Evolutionary conservation across 495 filamentous ascomycete genomes (phyloP).

Genomic region (Xylona heveae): DNA sequence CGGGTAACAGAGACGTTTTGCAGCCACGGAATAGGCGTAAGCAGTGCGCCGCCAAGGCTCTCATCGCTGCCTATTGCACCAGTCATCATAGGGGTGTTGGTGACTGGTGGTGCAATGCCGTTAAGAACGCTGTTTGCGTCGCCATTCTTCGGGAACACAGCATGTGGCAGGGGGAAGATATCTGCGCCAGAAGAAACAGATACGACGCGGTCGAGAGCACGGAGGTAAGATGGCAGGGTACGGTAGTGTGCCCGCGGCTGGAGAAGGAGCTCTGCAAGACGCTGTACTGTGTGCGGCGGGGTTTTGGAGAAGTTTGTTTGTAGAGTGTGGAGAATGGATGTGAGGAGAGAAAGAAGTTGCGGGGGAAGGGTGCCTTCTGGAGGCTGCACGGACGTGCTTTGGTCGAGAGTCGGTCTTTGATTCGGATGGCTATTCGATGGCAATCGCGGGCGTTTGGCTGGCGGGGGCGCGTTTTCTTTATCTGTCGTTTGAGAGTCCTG

Average conservation of each 20-base stretch:
- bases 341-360: constrained; percentile 37
- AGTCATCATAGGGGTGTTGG: constrained; percentile 2
- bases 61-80: constrained; percentile 56
- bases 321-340: constrained; percentile 46
- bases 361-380: constrained; percentile 43
- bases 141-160: constrained; percentile 23
- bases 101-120: constrained; percentile 10
- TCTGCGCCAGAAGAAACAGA: constrained; percentile 70
- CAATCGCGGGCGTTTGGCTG: constrained; percentile 16
- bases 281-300: constrained; percentile 85
- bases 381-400: too few relatives aligned
- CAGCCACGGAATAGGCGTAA: constrained; percentile 91
- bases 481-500: constrained; percentile 1
- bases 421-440: constrained; percentile 5
- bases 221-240: constrained; percentile 62
- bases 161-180: constrained; percentile 59
- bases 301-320: constrained; percentile 41
- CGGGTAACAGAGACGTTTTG: constrained; percentile 14
- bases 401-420: too few relatives aligned
- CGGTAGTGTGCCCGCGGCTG: constrained; percentile 57
- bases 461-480: constrained; percentile 24
- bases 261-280: constrained; percentile 78
- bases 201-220: constrained; percentile 77
- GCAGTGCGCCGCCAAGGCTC: constrained; percentile 67
- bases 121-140: constrained; percentile 17